Conservation (phyloP, 202 grass and related monocot genomes). For the Setaria viridis region DNA sequence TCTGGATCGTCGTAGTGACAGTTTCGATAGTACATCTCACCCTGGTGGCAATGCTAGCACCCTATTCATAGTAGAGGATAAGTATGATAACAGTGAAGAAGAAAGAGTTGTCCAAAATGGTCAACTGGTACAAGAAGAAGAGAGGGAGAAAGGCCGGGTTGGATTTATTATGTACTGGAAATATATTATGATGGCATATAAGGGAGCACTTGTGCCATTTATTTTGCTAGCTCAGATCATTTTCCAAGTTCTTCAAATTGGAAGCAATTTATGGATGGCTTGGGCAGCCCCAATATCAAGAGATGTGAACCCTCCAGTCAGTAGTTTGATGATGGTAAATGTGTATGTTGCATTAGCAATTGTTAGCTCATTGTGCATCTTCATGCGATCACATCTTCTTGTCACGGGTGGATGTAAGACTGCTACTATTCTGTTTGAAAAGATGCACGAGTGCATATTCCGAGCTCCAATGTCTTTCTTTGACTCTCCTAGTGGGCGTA, state of each 20-base stretch:
- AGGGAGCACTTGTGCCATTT: slow-evolving; percentile 67
- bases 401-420: slow-evolving; percentile 68
- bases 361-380: slow-evolving; percentile 57
- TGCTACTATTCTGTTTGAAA: slow-evolving; percentile 73
- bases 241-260: slow-evolving; percentile 84
- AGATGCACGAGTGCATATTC: slow-evolving; percentile 77
- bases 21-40: slow-evolving; percentile 41
- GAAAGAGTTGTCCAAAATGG: slow-evolving; percentile 40
- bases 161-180: slow-evolving; percentile 73
- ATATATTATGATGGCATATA: slow-evolving; percentile 71
- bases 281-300: slow-evolving; percentile 72
- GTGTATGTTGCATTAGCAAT: slow-evolving; percentile 69
- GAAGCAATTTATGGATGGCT: slow-evolving; percentile 80
- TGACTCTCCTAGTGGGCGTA: slow-evolving; percentile 73
- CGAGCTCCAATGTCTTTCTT: slow-evolving; percentile 80
- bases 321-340: slow-evolving; percentile 50
- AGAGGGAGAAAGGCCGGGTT: slow-evolving; percentile 82
- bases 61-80: background rate
- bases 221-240: slow-evolving; percentile 70
- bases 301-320: slow-evolving; percentile 66
- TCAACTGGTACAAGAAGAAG: slow-evolving; percentile 83
- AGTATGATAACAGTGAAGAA: slow-evolving; percentile 36
- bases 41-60: slow-evolving; percentile 22
- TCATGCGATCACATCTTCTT: slow-evolving; percentile 65
- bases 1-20: slow-evolving; percentile 22